Percentiles rank a stretch among this genome's conserved stretches.
Evolutionary conservation across 1,139 yeast genomes (phyloP).

Genomic region (Saccharomycopsis hybrid): DNA sequence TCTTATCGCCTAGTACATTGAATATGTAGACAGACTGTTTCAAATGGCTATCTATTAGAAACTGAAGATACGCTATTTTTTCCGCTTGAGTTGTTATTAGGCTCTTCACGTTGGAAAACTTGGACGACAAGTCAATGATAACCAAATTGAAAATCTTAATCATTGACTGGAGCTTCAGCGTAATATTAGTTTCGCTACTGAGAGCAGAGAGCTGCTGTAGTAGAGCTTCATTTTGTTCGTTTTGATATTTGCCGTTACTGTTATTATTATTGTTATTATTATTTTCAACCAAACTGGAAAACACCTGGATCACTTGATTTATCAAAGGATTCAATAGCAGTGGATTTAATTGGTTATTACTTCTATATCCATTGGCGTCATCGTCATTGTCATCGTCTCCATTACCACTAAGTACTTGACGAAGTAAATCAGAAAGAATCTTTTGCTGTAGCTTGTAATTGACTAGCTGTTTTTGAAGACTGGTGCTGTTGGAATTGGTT

Average conservation of each 20-base stretch:
- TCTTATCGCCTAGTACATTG: too few relatives aligned
- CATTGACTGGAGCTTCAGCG: constrained; percentile 8
- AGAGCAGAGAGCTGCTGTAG: constrained; percentile 5
- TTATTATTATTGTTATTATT: constrained; percentile 3
- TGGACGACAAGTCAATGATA: constrained; percentile 18
- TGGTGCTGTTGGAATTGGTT: neutral
- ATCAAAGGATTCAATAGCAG: constrained; percentile 19
- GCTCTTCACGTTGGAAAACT: constrained; percentile 21
- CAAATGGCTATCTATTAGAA: constrained; percentile 1
- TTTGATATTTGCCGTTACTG: too few relatives aligned
- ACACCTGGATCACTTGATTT: constrained; percentile 13
- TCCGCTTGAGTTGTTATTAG: constrained; percentile 8
- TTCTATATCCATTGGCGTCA: neutral
- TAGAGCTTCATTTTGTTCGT: too few relatives aligned
- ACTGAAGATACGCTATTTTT: constrained; percentile 15
- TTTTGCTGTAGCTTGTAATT: constrained; percentile 31
- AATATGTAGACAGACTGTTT: constrained; percentile 4
- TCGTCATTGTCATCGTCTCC: neutral
- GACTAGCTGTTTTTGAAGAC: constrained; percentile 30
- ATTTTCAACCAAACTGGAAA: constrained; percentile 21
- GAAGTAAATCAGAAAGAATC: constrained; percentile 30
- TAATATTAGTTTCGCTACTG: constrained; percentile 20
- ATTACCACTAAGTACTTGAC: constrained; percentile 24
- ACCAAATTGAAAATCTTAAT: constrained; percentile 20
- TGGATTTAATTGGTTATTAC: constrained; percentile 17